Percentiles rank a stretch among this genome's conserved stretches.
These are phyloP conservation scores for Tulasnella sp. DNA, from an alignment of 768 basidiomycete genomes.

Conservation along the genomic window DNA sequence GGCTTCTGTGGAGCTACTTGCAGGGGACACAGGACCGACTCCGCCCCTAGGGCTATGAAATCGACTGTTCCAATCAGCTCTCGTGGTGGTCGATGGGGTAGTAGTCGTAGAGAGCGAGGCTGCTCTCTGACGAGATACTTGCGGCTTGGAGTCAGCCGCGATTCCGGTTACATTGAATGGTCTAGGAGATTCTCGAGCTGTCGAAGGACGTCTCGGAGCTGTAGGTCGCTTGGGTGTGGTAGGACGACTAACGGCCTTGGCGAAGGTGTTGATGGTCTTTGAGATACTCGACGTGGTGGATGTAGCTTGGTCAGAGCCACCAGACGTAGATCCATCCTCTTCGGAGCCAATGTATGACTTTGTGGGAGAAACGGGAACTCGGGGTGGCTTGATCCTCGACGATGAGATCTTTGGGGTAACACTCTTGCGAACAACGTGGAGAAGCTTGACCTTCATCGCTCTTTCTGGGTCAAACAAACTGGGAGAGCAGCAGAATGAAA, in stretches of 20 bases:
- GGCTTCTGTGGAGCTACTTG: too few relatives aligned
- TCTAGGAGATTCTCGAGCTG: constrained; percentile 1
- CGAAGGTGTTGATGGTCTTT: not conserved
- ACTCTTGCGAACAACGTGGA: constrained; percentile 61
- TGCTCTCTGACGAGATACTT: not conserved
- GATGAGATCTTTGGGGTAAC: constrained; percentile 52
- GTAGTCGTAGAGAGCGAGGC: not conserved
- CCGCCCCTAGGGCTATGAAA: too few relatives aligned
- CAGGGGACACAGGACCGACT: too few relatives aligned
- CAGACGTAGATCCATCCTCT: not conserved
- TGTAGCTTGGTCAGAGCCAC: not conserved
- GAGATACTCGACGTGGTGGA: not conserved
- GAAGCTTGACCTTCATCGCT: constrained; percentile 51
- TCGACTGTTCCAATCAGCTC: not conserved
- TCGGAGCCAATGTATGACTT: not conserved
- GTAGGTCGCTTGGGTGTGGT: not conserved
- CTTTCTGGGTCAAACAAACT: constrained; percentile 46
- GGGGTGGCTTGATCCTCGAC: constrained; percentile 33
- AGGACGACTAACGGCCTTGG: constrained; percentile 3
- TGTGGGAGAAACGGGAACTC: constrained; percentile 1
- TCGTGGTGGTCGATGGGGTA: not conserved
- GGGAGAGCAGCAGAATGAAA: constrained; percentile 65
- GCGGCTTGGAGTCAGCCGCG: not conserved
- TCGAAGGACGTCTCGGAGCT: constrained; percentile 10
- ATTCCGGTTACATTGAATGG: not conserved